Percentiles rank a stretch among this genome's conserved stretches.
These are phyloP conservation scores for Yamadazyma diospyri DNA, from an alignment of 1,139 yeast genomes.

Conservation along the genomic window DNA sequence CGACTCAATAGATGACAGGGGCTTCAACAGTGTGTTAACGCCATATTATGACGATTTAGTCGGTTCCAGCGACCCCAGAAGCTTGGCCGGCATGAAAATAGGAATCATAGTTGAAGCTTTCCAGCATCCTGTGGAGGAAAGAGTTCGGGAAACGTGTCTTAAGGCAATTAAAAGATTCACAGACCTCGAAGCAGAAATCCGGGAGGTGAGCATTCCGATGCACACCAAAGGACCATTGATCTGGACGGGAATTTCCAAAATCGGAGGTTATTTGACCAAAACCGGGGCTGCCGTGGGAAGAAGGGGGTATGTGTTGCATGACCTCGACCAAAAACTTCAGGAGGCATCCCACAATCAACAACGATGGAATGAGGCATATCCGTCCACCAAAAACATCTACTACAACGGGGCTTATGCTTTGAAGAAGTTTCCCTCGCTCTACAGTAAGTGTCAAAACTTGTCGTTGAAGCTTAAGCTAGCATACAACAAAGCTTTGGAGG, in stretches of 20 bases:
- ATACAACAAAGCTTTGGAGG: conserved; percentile 23
- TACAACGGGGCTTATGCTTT: conserved; percentile 26
- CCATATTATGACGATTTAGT: conserved; percentile 9
- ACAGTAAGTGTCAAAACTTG: conserved; percentile 29
- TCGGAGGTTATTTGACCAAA: conserved; percentile 9
- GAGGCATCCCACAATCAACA: conserved; percentile 18
- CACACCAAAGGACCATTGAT: conserved; percentile 14
- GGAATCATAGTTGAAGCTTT: conserved; percentile 15
- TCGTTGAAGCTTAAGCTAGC: conserved; percentile 26
- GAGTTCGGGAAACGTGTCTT: conserved; percentile 10
- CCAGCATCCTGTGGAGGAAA: conserved; percentile 11
- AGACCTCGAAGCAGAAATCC: conserved; percentile 14
- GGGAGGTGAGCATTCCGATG: conserved; percentile 14
- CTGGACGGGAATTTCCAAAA: conserved; percentile 16
- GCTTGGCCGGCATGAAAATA: conserved; percentile 13
- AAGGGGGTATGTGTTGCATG: conserved; percentile 7
- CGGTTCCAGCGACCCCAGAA: conserved; percentile 1
- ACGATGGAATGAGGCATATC: conserved; percentile 23
- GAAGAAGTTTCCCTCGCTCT: conserved; percentile 28
- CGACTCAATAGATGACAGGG: conserved; percentile 14
- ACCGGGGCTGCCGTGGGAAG: conserved; percentile 7
- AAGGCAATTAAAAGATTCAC: conserved; percentile 12
- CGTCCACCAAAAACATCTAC: conserved; percentile 23
- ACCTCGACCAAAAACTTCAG: conserved; percentile 10
- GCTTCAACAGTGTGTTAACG: conserved; percentile 5